These are phyloP conservation scores for Heracleum sosnowskyi DNA, from an alignment of 129 eudicot species.

Conservation along the genomic window DNA sequence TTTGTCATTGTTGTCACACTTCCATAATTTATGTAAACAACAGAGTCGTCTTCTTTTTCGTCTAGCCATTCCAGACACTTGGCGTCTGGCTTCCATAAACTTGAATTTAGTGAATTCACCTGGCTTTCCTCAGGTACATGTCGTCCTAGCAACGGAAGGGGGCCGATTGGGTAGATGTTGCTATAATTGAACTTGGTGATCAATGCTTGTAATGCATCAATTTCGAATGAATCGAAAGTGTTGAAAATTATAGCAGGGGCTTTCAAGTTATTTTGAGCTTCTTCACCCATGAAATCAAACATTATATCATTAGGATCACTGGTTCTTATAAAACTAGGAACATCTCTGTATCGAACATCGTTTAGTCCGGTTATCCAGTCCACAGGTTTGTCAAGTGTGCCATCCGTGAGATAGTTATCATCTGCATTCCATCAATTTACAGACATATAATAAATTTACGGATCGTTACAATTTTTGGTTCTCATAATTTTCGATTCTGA, in stretches of 20 bases:
- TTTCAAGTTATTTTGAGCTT: constrained; percentile 36
- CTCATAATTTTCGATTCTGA: no score
- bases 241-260: constrained; percentile 57
- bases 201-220: constrained; percentile 33
- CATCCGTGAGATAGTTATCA: constrained; percentile 43
- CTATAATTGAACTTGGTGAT: constrained; percentile 32
- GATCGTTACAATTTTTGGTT: no score
- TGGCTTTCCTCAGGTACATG: constrained; percentile 18
- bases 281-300: constrained; percentile 55
- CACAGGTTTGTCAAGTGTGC: constrained; percentile 37
- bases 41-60: constrained; percentile 21
- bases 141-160: constrained; percentile 39
- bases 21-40: constrained; percentile 29
- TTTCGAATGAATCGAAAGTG: constrained; percentile 54
- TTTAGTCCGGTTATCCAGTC: constrained; percentile 60
- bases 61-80: constrained; percentile 55
- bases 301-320: constrained; percentile 53
- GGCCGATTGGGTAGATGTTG: constrained; percentile 56
- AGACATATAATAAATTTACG: neutral
- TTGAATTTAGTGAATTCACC: constrained; percentile 32
- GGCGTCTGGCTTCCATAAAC: constrained; percentile 57
- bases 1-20: constrained; percentile 20
- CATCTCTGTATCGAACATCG: constrained; percentile 39
- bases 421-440: constrained; percentile 25
- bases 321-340: constrained; percentile 59